Conservation (phyloP, 495 filamentous ascomycete genomes). For the Rusavskia elegans region DNA sequence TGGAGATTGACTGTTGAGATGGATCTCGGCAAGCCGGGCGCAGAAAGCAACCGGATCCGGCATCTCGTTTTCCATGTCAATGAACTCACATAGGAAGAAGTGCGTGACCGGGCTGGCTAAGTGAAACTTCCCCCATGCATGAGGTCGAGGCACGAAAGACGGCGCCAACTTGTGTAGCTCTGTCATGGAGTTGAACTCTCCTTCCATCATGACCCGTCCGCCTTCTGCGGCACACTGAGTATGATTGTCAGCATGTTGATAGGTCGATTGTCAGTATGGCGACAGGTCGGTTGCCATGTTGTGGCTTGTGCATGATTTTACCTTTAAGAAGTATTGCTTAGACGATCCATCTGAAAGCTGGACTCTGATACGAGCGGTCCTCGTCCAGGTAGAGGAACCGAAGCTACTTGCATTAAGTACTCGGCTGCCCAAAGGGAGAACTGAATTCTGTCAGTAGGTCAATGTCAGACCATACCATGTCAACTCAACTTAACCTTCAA, state of each 20-base stretch:
- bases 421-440: conserved; percentile 13
- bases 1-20: conserved; percentile 25
- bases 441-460: conserved; percentile 1
- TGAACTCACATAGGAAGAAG: conserved; percentile 32
- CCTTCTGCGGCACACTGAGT: conserved; percentile 7
- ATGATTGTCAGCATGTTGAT: background rate
- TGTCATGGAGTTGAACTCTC: conserved; percentile 30
- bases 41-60: conserved; percentile 30
- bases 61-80: conserved; percentile 20
- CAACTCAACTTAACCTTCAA: conserved; percentile 7
- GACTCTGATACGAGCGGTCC: conserved; percentile 11
- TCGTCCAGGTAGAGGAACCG: conserved; percentile 17
- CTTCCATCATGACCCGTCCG: conserved; percentile 21
- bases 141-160: conserved; percentile 25
- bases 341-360: conserved; percentile 13
- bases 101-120: conserved; percentile 17
- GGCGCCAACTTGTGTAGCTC: conserved; percentile 26
- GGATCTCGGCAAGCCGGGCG: conserved; percentile 24
- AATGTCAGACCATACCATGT: background rate
- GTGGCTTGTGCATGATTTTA: background rate
- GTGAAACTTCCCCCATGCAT: conserved; percentile 27
- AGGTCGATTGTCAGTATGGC: background rate
- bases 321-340: conserved; percentile 23
- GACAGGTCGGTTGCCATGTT: background rate
- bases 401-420: conserved; percentile 9